Percentiles rank a stretch among this genome's conserved stretches.
Conservation (phyloP, 2,329 filamentous ascomycete species). For the Neonectria sp. region DNA sequence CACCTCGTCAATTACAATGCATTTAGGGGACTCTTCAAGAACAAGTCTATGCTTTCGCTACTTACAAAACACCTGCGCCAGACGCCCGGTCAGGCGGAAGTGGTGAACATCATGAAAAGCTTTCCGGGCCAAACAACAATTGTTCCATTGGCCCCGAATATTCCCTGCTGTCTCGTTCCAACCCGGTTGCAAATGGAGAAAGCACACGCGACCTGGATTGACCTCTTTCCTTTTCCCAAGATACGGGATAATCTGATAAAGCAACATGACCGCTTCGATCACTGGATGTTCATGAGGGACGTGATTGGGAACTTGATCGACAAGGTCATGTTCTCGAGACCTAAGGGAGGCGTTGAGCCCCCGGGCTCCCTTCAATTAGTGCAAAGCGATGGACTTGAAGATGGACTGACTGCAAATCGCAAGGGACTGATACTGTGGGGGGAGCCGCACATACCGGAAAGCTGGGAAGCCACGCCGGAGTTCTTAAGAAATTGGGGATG, state of each 20-base stretch:
- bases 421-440: conserved; percentile 45
- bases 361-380: not conserved
- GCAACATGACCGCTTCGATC: conserved; percentile 54
- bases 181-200: conserved; percentile 57
- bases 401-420: conserved; percentile 19
- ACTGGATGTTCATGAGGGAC: conserved; percentile 48
- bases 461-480: conserved; percentile 43
- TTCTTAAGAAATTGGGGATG: conserved; percentile 44
- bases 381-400: not conserved
- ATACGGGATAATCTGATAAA: conserved; percentile 58
- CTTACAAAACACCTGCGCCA: conserved; percentile 12
- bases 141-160: not conserved
- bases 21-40: conserved; percentile 23
- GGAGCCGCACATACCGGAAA: conserved; percentile 38
- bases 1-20: conserved; percentile 29
- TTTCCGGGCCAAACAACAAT: conserved; percentile 14
- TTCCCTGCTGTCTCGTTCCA: conserved; percentile 48
- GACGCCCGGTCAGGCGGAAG: not conserved
- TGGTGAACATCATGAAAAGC: conserved; percentile 10
- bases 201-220: conserved; percentile 59
- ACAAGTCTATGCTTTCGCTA: conserved; percentile 22
- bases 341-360: not conserved
- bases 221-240: conserved; percentile 56
- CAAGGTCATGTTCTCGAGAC: not conserved
- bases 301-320: conserved; percentile 31